A percentile compares a stretch with the other conserved stretches of the same genome.
These are phyloP conservation scores for Cornus florida DNA, from an alignment of 148 eudicot genomes.

Conservation along the genomic window DNA sequence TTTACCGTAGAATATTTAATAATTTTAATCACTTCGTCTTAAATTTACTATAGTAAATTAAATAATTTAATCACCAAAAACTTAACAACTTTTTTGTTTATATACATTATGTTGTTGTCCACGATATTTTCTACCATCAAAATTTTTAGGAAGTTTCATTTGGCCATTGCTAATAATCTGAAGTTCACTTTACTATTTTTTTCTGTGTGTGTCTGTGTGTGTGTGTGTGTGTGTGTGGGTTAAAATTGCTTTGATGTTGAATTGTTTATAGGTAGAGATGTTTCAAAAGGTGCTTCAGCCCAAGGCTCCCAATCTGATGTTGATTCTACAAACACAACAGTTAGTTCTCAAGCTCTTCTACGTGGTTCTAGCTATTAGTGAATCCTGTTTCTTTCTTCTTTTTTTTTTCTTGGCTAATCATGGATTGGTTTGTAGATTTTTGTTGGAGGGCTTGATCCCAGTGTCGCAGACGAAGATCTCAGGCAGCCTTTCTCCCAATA, in stretches of 20 bases:
- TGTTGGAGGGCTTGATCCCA: conserved; percentile 97
- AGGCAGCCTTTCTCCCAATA: conserved; percentile 83
- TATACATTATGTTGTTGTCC: no score
- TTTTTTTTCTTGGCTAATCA: neutral
- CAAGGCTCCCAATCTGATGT: conserved; percentile 82
- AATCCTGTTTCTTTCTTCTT: neutral
- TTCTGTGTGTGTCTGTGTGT: neutral
- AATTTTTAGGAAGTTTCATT: no score
- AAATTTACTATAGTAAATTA: no score
- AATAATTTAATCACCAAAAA: no score
- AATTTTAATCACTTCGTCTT: no score
- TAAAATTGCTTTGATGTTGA: conserved; percentile 15
- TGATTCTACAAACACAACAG: conserved; percentile 88
- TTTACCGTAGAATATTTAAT: no score
- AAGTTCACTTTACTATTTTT: no score
- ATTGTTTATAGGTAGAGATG: conserved; percentile 62
- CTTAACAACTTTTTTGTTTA: no score
- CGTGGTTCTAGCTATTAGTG: neutral
- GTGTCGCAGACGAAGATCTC: conserved; percentile 87
- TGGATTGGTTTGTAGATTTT: conserved; percentile 57
- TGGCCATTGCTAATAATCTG: no score
- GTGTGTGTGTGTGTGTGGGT: neutral
- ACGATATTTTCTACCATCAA: no score
- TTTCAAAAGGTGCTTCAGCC: conserved; percentile 58
- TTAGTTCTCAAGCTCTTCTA: conserved; percentile 33